Percentiles rank a stretch among this genome's conserved stretches.
Conservation (phyloP, 306 rosid genomes). For the Rosa multiflora region DNA sequence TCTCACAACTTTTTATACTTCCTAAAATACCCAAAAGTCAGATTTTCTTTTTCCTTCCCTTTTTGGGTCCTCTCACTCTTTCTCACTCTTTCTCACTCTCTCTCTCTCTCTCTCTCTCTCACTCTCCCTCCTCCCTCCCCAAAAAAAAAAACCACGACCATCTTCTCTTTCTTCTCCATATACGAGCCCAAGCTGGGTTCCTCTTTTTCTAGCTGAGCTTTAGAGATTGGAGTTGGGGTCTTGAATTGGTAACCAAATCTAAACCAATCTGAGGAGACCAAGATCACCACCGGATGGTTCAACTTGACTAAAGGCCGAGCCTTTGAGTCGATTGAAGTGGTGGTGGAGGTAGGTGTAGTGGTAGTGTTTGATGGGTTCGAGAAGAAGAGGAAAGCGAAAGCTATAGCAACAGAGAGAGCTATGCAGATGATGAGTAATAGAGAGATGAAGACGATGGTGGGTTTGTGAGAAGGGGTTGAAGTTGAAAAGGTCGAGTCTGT, state of each 20-base stretch:
- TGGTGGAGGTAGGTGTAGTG: background rate
- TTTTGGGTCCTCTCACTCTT: too few species aligned
- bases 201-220: too few species aligned
- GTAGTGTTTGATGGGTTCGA: constrained; percentile 32
- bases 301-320: constrained; percentile 71
- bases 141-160: too few species aligned
- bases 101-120: too few species aligned
- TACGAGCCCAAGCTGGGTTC: too few species aligned
- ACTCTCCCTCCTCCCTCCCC: too few species aligned
- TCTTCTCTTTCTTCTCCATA: too few species aligned
- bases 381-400: constrained; percentile 74
- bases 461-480: background rate
- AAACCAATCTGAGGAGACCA: constrained; percentile 90
- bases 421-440: constrained; percentile 55
- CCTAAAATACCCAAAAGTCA: too few species aligned
- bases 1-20: too few species aligned
- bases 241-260: constrained; percentile 98
- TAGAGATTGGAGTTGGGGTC: constrained; percentile 47
- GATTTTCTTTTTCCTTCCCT: too few species aligned
- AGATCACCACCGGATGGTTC: constrained; percentile 54
- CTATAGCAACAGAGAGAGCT: constrained; percentile 62
- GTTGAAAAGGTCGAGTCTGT: constrained; percentile 44
- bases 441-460: constrained; percentile 53
- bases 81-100: too few species aligned
- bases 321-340: background rate